A percentile compares a stretch with the other conserved stretches of the same genome.
phyloP scores from a whole-genome alignment of 2,329 filamentous ascomycete genomes.

The Sclerotinia trifoliorum region DNA sequence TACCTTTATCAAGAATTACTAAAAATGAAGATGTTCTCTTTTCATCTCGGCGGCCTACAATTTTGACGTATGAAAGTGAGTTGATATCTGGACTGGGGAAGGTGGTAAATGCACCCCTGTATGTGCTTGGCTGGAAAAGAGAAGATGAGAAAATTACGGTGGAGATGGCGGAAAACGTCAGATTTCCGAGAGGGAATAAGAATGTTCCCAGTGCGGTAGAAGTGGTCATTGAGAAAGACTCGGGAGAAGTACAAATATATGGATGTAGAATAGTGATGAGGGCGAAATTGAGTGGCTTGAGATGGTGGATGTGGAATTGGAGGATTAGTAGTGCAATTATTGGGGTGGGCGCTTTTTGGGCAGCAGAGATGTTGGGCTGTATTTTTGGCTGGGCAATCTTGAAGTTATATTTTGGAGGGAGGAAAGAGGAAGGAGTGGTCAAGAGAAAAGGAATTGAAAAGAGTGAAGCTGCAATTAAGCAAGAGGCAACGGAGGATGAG shows the following conservation, averaged over 20 bases:
- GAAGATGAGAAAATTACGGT: constrained; percentile 66
- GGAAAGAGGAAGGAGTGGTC: constrained; percentile 31
- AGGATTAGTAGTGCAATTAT: constrained; percentile 66
- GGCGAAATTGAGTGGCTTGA: constrained; percentile 72
- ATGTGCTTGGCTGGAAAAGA: constrained; percentile 62
- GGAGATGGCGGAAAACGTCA: constrained; percentile 69
- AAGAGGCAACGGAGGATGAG: constrained; percentile 34
- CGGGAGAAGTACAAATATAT: constrained; percentile 74
- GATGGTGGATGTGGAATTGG: constrained; percentile 86
- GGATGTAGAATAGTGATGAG: constrained; percentile 64
- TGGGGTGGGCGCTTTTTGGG: constrained; percentile 74
- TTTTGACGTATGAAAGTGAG: constrained; percentile 74
- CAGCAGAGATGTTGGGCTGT: constrained; percentile 67
- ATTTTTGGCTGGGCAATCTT: constrained; percentile 61
- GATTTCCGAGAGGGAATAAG: constrained; percentile 51
- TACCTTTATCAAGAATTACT: constrained; percentile 15
- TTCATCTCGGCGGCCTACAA: constrained; percentile 68
- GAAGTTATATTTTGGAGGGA: constrained; percentile 24
- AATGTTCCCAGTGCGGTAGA: constrained; percentile 51
- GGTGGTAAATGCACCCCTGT: constrained; percentile 64
- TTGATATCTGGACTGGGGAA: constrained; percentile 62
- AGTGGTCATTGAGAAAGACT: constrained; percentile 42
- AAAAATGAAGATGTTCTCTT: constrained; percentile 48
- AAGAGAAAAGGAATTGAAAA: constrained; percentile 29
- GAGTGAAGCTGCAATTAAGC: constrained; percentile 16